Evolutionary conservation across 345 rosid species (phyloP).

Genomic region (Brassica napus): Da-Ae NC_063452.1:63195001-63195500

Average conservation of each 20-base stretch:
- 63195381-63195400: background rate
- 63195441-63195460: background rate
- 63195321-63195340: background rate
- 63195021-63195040: background rate
- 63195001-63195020: too few relatives aligned
- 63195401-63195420: background rate
- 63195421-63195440: background rate
- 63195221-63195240: conserved; percentile 8
- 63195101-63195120: too few relatives aligned
- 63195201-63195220: background rate
- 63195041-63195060: background rate
- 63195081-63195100: background rate
- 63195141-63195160: too few relatives aligned
- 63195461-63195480: background rate
- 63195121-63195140: too few relatives aligned
- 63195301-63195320: background rate
- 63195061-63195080: background rate
- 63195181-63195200: too few relatives aligned
- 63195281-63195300: background rate
- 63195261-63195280: background rate
- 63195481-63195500: background rate
- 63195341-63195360: background rate
- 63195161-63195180: too few relatives aligned
- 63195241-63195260: background rate
- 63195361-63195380: background rate